Evolutionary conservation across 176 grass and related monocot genomes (phyloP).

Genomic region (Echinochloa phyllopogon): DNA sequence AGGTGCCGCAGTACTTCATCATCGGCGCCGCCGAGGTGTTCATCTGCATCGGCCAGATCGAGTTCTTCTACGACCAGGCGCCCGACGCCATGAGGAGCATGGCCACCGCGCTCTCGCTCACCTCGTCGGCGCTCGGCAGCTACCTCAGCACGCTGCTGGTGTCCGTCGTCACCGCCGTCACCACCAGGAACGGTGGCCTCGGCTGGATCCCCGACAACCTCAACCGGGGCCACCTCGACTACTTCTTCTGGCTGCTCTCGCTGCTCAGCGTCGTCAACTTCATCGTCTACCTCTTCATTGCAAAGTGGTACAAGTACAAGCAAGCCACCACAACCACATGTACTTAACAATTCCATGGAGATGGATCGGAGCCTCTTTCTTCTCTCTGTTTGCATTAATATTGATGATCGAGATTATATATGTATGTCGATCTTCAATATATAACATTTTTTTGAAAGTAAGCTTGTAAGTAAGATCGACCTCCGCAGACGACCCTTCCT

Average conservation of each 20-base stretch:
- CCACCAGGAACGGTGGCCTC: slow-evolving; percentile 37
- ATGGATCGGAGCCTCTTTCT: too few species aligned
- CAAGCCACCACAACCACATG: not conserved
- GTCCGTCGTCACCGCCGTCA: slow-evolving; percentile 27
- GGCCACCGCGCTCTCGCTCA: slow-evolving; percentile 51
- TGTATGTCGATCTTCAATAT: too few species aligned
- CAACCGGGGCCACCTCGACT: slow-evolving; percentile 63
- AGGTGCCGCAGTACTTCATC: slow-evolving; percentile 69
- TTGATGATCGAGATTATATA: too few species aligned
- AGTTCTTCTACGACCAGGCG: slow-evolving; percentile 69
- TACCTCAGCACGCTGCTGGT: slow-evolving; percentile 57
- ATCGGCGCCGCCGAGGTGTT: slow-evolving; percentile 41
- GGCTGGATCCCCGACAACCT: slow-evolving; percentile 70
- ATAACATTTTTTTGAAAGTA: too few species aligned
- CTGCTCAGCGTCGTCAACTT: slow-evolving; percentile 46
- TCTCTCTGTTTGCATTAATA: too few species aligned
- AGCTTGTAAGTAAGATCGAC: too few species aligned
- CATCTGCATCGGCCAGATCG: slow-evolving; percentile 52
- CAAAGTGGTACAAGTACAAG: slow-evolving; percentile 54
- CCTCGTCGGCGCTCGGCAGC: slow-evolving; percentile 49
- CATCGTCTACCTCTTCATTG: slow-evolving; percentile 43
- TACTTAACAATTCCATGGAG: too few species aligned
- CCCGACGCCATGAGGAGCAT: slow-evolving; percentile 59
- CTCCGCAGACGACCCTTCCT: too few species aligned
- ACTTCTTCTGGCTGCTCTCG: slow-evolving; percentile 65